Evolutionary conservation across 1,284 basidiomycete species (phyloP).

Genomic region (Coniferiporia sulphurascens): DNA sequence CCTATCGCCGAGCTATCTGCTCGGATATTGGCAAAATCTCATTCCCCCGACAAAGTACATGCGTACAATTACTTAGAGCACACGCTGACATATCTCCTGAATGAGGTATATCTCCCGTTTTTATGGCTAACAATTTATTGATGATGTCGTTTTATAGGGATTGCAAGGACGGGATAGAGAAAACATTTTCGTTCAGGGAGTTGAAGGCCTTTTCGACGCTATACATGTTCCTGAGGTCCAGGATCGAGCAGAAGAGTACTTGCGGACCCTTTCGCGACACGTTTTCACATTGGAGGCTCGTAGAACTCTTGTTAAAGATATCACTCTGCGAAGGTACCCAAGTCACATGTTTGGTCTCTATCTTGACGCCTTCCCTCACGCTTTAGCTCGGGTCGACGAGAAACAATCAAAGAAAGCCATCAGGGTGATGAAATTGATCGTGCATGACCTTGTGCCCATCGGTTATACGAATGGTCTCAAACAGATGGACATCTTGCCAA

Average conservation of each 20-base stretch:
- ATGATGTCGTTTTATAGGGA: slow-evolving; percentile 42
- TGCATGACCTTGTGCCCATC: slow-evolving; percentile 64
- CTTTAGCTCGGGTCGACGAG: slow-evolving; percentile 59
- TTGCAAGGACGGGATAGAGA: slow-evolving; percentile 72
- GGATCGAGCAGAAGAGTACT: slow-evolving; percentile 62
- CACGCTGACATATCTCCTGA: slow-evolving; percentile 67
- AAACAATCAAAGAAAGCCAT: slow-evolving; percentile 59
- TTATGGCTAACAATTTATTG: neutral
- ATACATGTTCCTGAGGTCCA: slow-evolving; percentile 67
- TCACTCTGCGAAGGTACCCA: slow-evolving; percentile 51
- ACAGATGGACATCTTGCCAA: slow-evolving; percentile 52
- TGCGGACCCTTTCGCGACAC: slow-evolving; percentile 62
- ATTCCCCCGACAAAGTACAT: slow-evolving; percentile 61
- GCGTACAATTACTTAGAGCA: slow-evolving; percentile 80
- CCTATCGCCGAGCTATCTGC: slow-evolving; percentile 73
- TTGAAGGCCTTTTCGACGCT: slow-evolving; percentile 81
- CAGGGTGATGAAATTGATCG: slow-evolving; percentile 54
- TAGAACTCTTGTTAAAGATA: slow-evolving; percentile 49
- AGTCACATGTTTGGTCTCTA: slow-evolving; percentile 64
- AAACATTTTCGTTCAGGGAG: slow-evolving; percentile 61
- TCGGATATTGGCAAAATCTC: slow-evolving; percentile 57
- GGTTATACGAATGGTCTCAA: slow-evolving; percentile 41
- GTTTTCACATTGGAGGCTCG: slow-evolving; percentile 67
- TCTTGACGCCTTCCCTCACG: slow-evolving; percentile 72
- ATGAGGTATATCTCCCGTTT: slow-evolving; percentile 55